A percentile compares a stretch with the other conserved stretches of the same genome.
Evolutionary conservation across 1,139 yeast species (phyloP).

Genomic region (Candida sp.): DNA sequence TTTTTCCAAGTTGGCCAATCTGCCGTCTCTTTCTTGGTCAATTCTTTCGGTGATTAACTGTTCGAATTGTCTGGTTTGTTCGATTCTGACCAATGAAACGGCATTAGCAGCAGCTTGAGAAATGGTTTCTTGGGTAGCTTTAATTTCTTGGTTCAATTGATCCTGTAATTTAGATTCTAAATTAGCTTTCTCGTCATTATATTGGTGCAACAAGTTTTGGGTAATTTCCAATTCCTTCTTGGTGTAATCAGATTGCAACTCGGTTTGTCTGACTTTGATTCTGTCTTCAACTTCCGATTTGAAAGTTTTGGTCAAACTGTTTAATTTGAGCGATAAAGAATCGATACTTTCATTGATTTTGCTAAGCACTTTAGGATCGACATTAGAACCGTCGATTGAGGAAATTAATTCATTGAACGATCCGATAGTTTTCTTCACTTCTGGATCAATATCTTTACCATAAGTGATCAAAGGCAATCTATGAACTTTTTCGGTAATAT

Average conservation of each 20-base stretch:
- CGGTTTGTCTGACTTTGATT: slow-evolving; percentile 41
- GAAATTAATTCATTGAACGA: slow-evolving; percentile 52
- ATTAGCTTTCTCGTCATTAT: slow-evolving; percentile 52
- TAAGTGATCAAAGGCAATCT: slow-evolving; percentile 36
- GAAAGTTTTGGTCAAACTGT: slow-evolving; percentile 35
- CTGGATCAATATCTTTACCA: slow-evolving; percentile 31
- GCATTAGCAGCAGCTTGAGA: slow-evolving; percentile 76
- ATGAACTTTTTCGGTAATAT: slow-evolving; percentile 26
- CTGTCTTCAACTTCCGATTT: slow-evolving; percentile 38
- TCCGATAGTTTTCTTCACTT: slow-evolving; percentile 44
- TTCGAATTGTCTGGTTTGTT: slow-evolving; percentile 71
- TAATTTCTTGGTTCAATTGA: slow-evolving; percentile 63
- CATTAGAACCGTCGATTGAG: slow-evolving; percentile 41
- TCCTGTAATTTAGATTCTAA: slow-evolving; percentile 62
- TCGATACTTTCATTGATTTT: slow-evolving; percentile 29
- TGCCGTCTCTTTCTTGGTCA: slow-evolving; percentile 79
- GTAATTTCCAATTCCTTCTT: slow-evolving; percentile 52
- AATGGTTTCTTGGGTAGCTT: slow-evolving; percentile 66
- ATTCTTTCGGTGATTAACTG: slow-evolving; percentile 59
- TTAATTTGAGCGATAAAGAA: slow-evolving; percentile 29
- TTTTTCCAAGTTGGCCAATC: slow-evolving; percentile 65
- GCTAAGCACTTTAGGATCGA: slow-evolving; percentile 28
- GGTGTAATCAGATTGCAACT: slow-evolving; percentile 56
- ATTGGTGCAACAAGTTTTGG: slow-evolving; percentile 45
- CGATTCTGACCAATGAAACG: slow-evolving; percentile 65